Evolutionary conservation across 2,329 filamentous ascomycete genomes (phyloP), one percentile per base, ranked within the genome.

Genomic region (Lachnellula arida): DNA sequence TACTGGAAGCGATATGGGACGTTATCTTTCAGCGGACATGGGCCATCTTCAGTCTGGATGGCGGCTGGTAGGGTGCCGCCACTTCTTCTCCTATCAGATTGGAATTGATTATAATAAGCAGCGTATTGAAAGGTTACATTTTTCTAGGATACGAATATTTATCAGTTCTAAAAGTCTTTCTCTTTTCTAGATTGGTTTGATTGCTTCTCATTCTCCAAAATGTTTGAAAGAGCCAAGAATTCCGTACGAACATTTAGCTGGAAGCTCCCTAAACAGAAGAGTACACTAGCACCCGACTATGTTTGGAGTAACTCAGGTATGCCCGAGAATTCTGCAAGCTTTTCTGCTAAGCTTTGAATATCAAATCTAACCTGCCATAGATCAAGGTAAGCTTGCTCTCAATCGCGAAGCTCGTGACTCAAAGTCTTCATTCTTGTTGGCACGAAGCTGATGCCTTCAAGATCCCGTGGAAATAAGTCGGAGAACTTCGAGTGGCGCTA

Each of bases 401-500:
- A 1, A 11, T 32, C 28, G 1, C 28, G 28, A 32, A 32, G 11
- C 28, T 32, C 28, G 28, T 32, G 28, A 32, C 28, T 32, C 28
- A 7, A 32, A 32, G 28, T 32, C 28, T 7, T 32, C 28, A 32
- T 32, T 32, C 28, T 32, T 32, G 28, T 32, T 12, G 28, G 4
- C 28, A 32, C 3, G 9, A 32, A 17, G 5, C 17, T 32, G n/a
- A 48, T 28, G 28, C 22, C 42, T 19, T 15, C 46, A 49, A 44
- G 56, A 59, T 50, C 60, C 60, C 4, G 59, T 62, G 8, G 57
- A 51, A 14, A 11, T 7, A 19, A 22, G 48, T 7, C 25, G 57
- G 28, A 59, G 59, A 46, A 63, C 60, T 44, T 64, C 61, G 62
- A 58, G 51, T 9, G 55, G 55, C 25, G 57, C 54, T 7, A 61